Evolutionary conservation across 495 filamentous ascomycete genomes (phyloP).

Genomic region (Daldinia loculata): DNA sequence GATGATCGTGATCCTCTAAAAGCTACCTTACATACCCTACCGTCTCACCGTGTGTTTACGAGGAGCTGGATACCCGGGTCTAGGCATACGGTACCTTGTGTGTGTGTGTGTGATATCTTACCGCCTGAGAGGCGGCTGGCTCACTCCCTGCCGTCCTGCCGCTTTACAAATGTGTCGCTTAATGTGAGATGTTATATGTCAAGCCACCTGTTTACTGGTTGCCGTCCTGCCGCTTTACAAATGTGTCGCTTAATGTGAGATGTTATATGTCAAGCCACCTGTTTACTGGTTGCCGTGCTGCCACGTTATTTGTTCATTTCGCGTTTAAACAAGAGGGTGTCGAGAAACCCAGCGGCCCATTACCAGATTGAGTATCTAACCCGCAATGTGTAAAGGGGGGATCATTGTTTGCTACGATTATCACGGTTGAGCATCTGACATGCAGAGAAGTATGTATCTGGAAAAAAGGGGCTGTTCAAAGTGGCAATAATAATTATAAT

Average conservation of each 20-base stretch:
- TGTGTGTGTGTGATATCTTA: neutral
- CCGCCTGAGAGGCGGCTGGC: neutral
- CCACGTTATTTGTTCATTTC: conserved; percentile 1
- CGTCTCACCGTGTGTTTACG: neutral
- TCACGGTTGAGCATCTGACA: neutral
- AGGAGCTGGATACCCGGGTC: neutral
- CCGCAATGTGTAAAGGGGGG: neutral
- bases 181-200: neutral
- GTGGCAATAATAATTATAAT: conserved; percentile 1
- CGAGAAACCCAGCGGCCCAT: neutral
- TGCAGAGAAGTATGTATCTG: neutral
- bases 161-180: neutral
- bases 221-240: neutral
- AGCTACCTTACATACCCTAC: neutral
- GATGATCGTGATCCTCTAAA: neutral
- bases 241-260: too few relatives aligned
- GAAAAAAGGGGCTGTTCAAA: conserved; percentile 1
- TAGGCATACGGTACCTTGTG: neutral
- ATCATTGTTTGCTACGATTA: neutral
- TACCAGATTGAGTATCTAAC: neutral
- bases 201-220: neutral
- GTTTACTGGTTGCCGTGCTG: neutral
- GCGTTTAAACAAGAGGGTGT: neutral
- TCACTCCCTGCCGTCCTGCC: neutral
- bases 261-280: neutral